Base-by-base conservation (phyloP, 495 filamentous ascomycete genomes). In the Chaetomium cochliodes region DNA sequence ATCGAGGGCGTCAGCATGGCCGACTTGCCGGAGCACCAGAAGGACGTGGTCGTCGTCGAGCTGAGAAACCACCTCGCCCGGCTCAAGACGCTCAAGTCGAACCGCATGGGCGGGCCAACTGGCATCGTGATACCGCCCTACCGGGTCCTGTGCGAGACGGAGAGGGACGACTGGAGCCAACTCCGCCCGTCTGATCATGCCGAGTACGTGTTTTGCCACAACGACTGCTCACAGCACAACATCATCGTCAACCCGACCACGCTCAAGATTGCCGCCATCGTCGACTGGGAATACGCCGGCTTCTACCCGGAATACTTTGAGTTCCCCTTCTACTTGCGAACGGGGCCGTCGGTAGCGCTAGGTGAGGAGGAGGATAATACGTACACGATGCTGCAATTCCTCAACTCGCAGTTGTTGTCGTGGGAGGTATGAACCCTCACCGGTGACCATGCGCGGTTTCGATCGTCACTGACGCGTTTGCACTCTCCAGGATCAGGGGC, bases 281-380 rank as follows among this genome's bases (percentile, higher is more conserved):
- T 66, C 26, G 64, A 66, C 46, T 66, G 64, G 59, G 64, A 66
- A 26, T 66, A 66, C 25, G 58, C 58, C 15, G 59, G 64, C n/a
- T 66, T 66, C 53, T 66, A 56, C n/a, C 64, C 58, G 2, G 50
- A 30, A 16, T 28, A 39, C 15, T 66, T 66, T 39, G 59, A 66
- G 47, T 58, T 58, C n/a, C 52, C 65, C 0, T 66, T 63, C 30
- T 62, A 63, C 26, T 44, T n/a, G 53, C 65, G 65, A 2, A 52
- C 44, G 20, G 59, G 54, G 5, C 65, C 59, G 2, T 62, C 59
- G 44, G 47, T 62, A 7, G 59, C 65, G 37, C 23, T 66, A 3
- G 65, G 39, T 2, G 65, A 63, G 13, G 65, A 66, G 23, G 42
- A 52, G 49, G 65, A 66, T 39, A 59, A 66, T 49, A 57, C 51